Conservation (phyloP, 169 alveolate genomes). For the Plasmodium vivax region DNA sequence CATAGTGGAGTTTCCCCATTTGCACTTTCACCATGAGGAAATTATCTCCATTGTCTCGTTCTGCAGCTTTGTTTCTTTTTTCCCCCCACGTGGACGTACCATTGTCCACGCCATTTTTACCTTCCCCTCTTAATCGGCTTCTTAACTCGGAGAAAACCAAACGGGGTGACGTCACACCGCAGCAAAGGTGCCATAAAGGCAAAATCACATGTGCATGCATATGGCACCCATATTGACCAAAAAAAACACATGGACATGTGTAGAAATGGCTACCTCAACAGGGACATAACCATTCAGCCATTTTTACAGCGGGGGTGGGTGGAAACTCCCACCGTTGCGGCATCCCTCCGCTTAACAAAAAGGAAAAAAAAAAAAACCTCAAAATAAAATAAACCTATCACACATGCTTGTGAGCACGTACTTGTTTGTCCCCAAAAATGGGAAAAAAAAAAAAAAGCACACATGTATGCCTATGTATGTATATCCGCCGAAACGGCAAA, state of each 20-base stretch:
- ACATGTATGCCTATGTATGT: not conserved
- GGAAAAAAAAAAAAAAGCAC: not conserved
- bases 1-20: not conserved
- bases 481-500: not conserved
- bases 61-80: not conserved
- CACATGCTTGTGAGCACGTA: not conserved
- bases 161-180: not conserved
- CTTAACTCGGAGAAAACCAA: not conserved
- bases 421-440: not conserved
- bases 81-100: not conserved
- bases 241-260: not conserved
- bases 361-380: not conserved
- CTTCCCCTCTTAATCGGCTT: not conserved
- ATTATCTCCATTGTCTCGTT: not conserved
- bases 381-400: not conserved
- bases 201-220: not conserved
- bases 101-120: not conserved
- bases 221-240: not conserved
- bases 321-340: not conserved
- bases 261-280: not conserved
- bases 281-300: not conserved
- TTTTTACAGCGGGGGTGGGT: not conserved
- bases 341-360: not conserved
- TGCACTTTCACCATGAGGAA: not conserved
- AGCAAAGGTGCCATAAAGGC: not conserved